phyloP scores from a whole-genome alignment of 2,329 filamentous ascomycete species.

The Microdochium paspali region DNA sequence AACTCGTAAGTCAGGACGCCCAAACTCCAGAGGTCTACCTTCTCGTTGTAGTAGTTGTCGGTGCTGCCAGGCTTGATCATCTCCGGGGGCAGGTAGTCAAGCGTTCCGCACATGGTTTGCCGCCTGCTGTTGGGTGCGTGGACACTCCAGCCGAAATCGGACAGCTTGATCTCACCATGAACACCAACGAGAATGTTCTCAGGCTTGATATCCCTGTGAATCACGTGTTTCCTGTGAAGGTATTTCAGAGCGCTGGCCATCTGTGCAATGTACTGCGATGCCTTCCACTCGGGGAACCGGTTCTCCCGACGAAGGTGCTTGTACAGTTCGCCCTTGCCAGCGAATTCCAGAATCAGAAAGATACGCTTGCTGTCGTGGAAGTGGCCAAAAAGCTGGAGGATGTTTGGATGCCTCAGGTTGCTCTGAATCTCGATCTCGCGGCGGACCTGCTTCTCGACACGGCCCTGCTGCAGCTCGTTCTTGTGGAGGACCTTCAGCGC shows the following conservation, averaged over 20 bases:
- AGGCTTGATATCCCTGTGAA: conserved; percentile 95
- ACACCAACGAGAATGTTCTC: conserved; percentile 96
- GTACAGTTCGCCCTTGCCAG: conserved; percentile 78
- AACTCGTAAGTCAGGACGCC: conserved; percentile 97
- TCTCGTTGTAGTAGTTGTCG: conserved; percentile 88
- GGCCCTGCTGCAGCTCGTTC: conserved; percentile 66
- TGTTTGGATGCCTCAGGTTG: conserved; percentile 78
- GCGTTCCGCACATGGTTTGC: conserved; percentile 92
- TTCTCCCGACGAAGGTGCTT: conserved; percentile 74
- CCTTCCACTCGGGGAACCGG: conserved; percentile 78
- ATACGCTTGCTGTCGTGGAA: conserved; percentile 86
- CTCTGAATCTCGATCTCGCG: conserved; percentile 87
- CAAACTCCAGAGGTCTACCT: conserved; percentile 93
- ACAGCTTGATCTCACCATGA: conserved; percentile 97
- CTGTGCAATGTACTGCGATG: conserved; percentile 79
- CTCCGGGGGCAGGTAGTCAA: conserved; percentile 96
- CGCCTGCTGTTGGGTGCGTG: conserved; percentile 92
- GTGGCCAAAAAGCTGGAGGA: conserved; percentile 74
- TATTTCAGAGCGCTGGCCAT: conserved; percentile 88
- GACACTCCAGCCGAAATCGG: conserved; percentile 97
- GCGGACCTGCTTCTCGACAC: conserved; percentile 77
- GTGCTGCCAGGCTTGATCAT: conserved; percentile 79
- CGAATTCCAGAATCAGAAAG: conserved; percentile 81
- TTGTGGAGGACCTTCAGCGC: conserved; percentile 83
- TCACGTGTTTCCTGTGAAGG: conserved; percentile 92